These are phyloP conservation scores for Aphanoascus verrucosus DNA, from an alignment of 2,329 filamentous ascomycete genomes.

Conservation along the genomic window DNA sequence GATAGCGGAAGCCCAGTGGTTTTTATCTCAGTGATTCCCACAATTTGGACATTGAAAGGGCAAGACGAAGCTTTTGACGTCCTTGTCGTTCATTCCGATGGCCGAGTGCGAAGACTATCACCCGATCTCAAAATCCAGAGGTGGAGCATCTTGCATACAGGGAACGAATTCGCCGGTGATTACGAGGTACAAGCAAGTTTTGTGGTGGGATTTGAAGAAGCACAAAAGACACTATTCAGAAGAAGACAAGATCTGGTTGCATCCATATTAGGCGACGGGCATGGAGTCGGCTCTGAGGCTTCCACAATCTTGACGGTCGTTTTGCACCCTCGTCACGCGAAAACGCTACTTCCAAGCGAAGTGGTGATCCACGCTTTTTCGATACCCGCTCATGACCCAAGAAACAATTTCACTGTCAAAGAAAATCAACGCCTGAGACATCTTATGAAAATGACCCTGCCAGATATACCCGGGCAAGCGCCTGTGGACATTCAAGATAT, in stretches of 20 bases:
- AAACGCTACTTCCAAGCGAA: constrained; percentile 25
- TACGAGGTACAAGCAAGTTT: constrained; percentile 29
- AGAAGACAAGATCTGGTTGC: constrained; percentile 32
- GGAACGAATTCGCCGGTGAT: constrained; percentile 21
- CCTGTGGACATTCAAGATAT: constrained; percentile 20
- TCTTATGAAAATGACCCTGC: constrained; percentile 28
- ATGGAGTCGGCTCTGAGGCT: constrained; percentile 21
- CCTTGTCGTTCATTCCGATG: constrained; percentile 36
- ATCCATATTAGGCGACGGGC: constrained; percentile 27
- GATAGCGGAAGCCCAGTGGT: constrained; percentile 30
- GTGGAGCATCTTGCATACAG: constrained; percentile 31
- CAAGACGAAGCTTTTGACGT: constrained; percentile 30
- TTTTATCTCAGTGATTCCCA: constrained; percentile 32
- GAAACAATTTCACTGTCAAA: constrained; percentile 18
- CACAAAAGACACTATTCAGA: constrained; percentile 31
- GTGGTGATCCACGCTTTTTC: constrained; percentile 33
- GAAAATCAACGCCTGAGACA: constrained; percentile 30
- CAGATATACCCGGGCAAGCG: constrained; percentile 23
- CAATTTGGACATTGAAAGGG: constrained; percentile 18
- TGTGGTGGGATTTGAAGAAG: constrained; percentile 33
- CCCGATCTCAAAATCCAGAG: constrained; percentile 31
- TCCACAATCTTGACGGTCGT: constrained; percentile 33
- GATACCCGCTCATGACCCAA: constrained; percentile 23
- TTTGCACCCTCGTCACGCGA: constrained; percentile 27
- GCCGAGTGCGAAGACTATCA: constrained; percentile 32